Evolutionary conservation across 139 green algal genomes (phyloP), one percentile per base, ranked within the genome.

Genomic region (Chlorella sp.): DNA sequence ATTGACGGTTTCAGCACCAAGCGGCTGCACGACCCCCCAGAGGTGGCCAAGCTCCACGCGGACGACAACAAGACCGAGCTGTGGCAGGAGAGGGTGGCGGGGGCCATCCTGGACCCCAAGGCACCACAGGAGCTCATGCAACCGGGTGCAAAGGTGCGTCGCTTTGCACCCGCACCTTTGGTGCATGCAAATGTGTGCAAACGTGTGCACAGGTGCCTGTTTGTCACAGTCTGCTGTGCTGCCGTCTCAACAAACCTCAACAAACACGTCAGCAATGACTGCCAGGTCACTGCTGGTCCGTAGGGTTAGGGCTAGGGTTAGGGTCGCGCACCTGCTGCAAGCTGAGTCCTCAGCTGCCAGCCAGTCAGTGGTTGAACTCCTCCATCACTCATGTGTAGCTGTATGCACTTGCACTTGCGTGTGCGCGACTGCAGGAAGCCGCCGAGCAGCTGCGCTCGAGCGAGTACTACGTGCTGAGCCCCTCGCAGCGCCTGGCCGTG

Each of bases 391-490:
- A n/a, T n/a, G n/a, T n/a, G n/a, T n/a, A n/a, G n/a, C n/a, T n/a
- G n/a, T n/a, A n/a, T n/a, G n/a, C n/a, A n/a, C n/a, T n/a, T n/a
- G n/a, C n/a, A n/a, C n/a, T n/a, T n/a, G n/a, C n/a, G n/a, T n/a
- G n/a, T n/a, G n/a, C n/a, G n/a, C n/a, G n/a, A n/a, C n/a, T 55
- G 42, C 75, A 85, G 78, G 83, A 72, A 2, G 69, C 74, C 1
- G 76, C 76, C 0, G 65, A 71, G 65, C 32, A 74, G 49, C 29
- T 70, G 59, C 71, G 81, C 36, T 73, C 55, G 0, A 60, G 76
- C 27, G 89, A 95, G 74, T 95, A 90, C 70, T 30, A 79, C 2
- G 76, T 88, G 34, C 74, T 96, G 36, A 30, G 32, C 1, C 26
- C 83, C 0, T 35, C 65, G 5, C 69, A 85, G 69, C 86, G 90